A percentile compares a stretch with the other conserved stretches of the same genome.
Conservation (phyloP, 768 basidiomycete species). For the Trichaptum fuscoviolaceum region DNA sequence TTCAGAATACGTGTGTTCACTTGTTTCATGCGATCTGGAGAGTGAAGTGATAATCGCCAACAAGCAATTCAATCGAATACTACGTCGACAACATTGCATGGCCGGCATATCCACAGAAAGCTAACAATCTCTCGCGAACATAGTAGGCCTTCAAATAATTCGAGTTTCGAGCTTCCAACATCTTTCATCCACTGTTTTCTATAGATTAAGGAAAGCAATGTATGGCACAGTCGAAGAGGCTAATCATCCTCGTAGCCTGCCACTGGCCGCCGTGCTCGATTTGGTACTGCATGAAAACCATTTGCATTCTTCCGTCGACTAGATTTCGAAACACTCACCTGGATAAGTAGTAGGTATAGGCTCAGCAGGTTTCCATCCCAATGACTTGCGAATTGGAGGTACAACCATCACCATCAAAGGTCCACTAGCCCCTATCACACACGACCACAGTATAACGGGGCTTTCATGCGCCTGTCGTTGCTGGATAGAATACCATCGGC, state of each 20-base stretch:
- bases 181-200: not conserved
- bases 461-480: constrained; percentile 89
- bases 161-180: not conserved
- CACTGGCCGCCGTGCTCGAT: constrained; percentile 61
- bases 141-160: too few relatives aligned
- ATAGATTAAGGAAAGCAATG: not conserved
- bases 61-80: too few relatives aligned
- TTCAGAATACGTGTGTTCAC: too few relatives aligned
- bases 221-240: not conserved
- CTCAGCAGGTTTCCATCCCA: constrained; percentile 69
- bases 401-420: constrained; percentile 68
- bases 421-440: constrained; percentile 67
- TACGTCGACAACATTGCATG: too few relatives aligned
- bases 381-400: constrained; percentile 72
- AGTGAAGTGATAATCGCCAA: too few relatives aligned
- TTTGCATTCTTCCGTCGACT: constrained; percentile 1
- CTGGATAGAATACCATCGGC: constrained; percentile 31
- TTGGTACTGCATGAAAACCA: constrained; percentile 46
- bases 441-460: constrained; percentile 87
- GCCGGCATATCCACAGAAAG: too few relatives aligned
- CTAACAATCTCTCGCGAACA: too few relatives aligned
- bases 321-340: constrained; percentile 39
- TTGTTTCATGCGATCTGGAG: too few relatives aligned
- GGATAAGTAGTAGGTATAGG: constrained; percentile 75
- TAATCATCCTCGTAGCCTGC: constrained; percentile 70